A percentile compares a stretch with the other conserved stretches of the same genome.
These are phyloP conservation scores for Colletotrichum gigasporum DNA, from an alignment of 2,329 filamentous ascomycete species.

Conservation along the genomic window DNA sequence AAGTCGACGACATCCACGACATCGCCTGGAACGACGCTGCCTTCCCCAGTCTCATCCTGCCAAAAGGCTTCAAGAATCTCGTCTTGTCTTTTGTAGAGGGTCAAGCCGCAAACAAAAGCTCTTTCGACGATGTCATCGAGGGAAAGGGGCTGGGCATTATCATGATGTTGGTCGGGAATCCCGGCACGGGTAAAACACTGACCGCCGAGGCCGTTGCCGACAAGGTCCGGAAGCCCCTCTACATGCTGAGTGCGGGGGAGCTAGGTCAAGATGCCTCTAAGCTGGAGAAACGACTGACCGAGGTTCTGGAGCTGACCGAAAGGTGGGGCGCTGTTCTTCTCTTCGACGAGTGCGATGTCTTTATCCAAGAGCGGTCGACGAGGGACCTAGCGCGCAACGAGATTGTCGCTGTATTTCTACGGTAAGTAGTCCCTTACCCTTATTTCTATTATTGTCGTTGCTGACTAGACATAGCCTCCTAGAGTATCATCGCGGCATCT, in stretches of 20 bases:
- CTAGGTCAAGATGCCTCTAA: not conserved
- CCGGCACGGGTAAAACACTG: constrained; percentile 11
- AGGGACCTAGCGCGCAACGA: constrained; percentile 50
- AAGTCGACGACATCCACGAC: constrained; percentile 51
- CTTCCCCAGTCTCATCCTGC: constrained; percentile 58
- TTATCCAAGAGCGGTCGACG: constrained; percentile 74
- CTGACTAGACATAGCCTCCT: constrained; percentile 36
- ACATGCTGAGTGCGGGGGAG: constrained; percentile 22
- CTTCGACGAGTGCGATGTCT: constrained; percentile 86
- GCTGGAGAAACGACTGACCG: not conserved
- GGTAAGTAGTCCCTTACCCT: not conserved
- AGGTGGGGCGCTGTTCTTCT: constrained; percentile 84
- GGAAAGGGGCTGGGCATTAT: constrained; percentile 7
- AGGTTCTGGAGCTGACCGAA: not conserved
- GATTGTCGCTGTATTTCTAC: constrained; percentile 47
- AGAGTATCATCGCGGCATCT: constrained; percentile 46
- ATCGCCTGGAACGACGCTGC: constrained; percentile 57
- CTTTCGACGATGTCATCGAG: constrained; percentile 51
- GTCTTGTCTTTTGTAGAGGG: constrained; percentile 58
- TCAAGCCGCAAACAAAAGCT: constrained; percentile 47
- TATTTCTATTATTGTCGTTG: constrained; percentile 35
- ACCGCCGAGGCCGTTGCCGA: constrained; percentile 34
- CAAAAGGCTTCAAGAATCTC: constrained; percentile 57
- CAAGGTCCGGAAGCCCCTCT: constrained; percentile 11
- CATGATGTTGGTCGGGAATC: not conserved